Conservation (phyloP, 1,284 basidiomycete species). For the Pholiota adiposa region DNA sequence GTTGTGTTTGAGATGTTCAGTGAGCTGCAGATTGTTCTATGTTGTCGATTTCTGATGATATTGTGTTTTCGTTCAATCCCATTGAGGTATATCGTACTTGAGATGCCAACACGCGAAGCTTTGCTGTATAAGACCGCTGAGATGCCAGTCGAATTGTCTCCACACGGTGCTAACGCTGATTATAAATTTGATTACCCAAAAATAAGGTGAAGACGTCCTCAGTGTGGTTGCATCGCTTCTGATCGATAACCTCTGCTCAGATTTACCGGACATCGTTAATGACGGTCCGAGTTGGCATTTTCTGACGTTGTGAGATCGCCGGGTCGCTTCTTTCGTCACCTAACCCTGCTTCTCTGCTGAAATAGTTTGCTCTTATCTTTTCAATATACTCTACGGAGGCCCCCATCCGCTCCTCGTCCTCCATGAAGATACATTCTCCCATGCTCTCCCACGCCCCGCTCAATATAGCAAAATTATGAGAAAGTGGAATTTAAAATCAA, state of each 20-base stretch:
- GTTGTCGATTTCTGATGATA: not conserved
- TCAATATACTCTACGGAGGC: not conserved
- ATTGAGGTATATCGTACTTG: no score
- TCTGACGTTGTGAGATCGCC: not conserved
- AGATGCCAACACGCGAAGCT: no score
- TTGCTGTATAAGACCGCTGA: no score
- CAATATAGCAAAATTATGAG: conserved; percentile 1
- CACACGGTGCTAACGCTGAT: no score
- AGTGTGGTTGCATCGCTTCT: not conserved
- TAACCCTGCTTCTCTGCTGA: not conserved
- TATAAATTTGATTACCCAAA: not conserved
- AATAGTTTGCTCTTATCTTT: not conserved
- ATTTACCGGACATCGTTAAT: not conserved
- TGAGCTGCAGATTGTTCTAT: not conserved
- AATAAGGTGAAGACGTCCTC: not conserved
- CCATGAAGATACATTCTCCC: conserved; percentile 1
- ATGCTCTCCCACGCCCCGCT: not conserved
- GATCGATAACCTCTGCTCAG: not conserved
- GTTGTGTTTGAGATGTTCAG: not conserved
- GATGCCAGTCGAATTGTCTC: no score
- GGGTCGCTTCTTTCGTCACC: not conserved
- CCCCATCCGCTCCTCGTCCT: not conserved
- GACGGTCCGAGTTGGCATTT: not conserved
- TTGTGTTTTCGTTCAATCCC: no score
- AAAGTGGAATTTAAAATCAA: not conserved